phyloP scores from a whole-genome alignment of 805 yeast species.

The Saturnispora hagleri region DNA sequence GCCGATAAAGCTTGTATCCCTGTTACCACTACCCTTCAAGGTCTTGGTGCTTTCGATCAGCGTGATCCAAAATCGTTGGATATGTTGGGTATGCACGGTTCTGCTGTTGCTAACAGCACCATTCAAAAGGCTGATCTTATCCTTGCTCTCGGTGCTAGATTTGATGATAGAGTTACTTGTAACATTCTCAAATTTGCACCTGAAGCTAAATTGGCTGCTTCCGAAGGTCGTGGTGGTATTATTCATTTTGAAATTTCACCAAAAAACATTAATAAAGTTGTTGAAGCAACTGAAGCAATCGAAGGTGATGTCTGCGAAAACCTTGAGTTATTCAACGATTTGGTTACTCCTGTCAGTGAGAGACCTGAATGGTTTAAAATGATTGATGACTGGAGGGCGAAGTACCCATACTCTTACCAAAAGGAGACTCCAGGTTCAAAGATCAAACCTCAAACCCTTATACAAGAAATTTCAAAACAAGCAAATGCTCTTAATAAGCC shows the following conservation, averaged over 20 bases:
- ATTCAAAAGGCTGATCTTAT: slow-evolving; percentile 91
- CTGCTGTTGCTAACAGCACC: slow-evolving; percentile 89
- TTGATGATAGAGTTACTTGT: slow-evolving; percentile 97
- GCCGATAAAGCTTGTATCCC: slow-evolving; percentile 90
- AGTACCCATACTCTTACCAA: slow-evolving; percentile 80
- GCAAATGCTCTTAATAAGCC: slow-evolving; percentile 56
- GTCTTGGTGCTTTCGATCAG: slow-evolving; percentile 91
- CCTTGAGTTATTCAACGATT: slow-evolving; percentile 63
- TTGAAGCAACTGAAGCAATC: slow-evolving; percentile 89
- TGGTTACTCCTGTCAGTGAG: slow-evolving; percentile 49
- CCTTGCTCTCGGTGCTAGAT: slow-evolving; percentile 92
- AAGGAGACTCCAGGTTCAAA: slow-evolving; percentile 68
- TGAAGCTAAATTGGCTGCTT: slow-evolving; percentile 80
- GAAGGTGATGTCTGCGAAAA: slow-evolving; percentile 92
- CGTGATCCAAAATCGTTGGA: slow-evolving; percentile 82
- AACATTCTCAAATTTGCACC: slow-evolving; percentile 86
- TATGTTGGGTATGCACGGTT: slow-evolving; percentile 98
- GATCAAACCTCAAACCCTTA: slow-evolving; percentile 90
- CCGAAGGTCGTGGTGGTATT: slow-evolving; percentile 87
- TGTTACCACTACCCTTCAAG: slow-evolving; percentile 93
- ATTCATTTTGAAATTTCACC: slow-evolving; percentile 94
- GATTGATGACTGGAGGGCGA: slow-evolving; percentile 72
- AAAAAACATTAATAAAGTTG: slow-evolving; percentile 95
- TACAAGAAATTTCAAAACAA: slow-evolving; percentile 67
- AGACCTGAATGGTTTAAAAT: slow-evolving; percentile 76